phyloP scores from a whole-genome alignment of 805 yeast species.

The Barnettozyma populi region DNA sequence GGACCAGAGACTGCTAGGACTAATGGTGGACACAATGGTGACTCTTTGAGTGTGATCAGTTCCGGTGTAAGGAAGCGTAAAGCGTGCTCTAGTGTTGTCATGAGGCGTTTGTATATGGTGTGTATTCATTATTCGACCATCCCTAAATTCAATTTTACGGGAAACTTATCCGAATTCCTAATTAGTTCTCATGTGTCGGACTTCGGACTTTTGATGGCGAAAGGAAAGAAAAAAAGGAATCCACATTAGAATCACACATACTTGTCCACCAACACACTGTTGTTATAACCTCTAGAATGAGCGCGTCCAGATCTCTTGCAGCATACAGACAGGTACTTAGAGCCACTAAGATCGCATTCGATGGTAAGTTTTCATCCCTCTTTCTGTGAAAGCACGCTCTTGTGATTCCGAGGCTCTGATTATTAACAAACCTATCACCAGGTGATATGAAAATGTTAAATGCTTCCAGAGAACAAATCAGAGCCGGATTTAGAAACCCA shows the following conservation, averaged over 20 bases:
- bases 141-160: too few species aligned
- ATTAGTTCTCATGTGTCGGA: neutral
- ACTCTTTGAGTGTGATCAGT: neutral
- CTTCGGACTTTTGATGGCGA: neutral
- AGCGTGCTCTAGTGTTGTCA: neutral
- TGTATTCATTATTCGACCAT: neutral
- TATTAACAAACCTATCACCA: constrained; percentile 16
- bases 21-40: constrained; percentile 31
- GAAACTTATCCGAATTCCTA: neutral
- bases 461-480: constrained; percentile 59
- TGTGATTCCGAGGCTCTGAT: neutral
- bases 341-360: constrained; percentile 60
- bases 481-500: constrained; percentile 45
- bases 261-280: neutral
- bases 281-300: neutral
- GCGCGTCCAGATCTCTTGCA: constrained; percentile 29
- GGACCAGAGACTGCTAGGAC: constrained; percentile 41
- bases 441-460: constrained; percentile 37
- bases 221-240: neutral
- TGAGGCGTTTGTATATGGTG: neutral
- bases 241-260: neutral
- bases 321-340: constrained; percentile 66
- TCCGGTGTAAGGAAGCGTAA: neutral
- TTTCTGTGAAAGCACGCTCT: neutral
- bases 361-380: constrained; percentile 22